Conservation (phyloP, 1,139 yeast species). For the Debaryomyces psychrophilus region DNA sequence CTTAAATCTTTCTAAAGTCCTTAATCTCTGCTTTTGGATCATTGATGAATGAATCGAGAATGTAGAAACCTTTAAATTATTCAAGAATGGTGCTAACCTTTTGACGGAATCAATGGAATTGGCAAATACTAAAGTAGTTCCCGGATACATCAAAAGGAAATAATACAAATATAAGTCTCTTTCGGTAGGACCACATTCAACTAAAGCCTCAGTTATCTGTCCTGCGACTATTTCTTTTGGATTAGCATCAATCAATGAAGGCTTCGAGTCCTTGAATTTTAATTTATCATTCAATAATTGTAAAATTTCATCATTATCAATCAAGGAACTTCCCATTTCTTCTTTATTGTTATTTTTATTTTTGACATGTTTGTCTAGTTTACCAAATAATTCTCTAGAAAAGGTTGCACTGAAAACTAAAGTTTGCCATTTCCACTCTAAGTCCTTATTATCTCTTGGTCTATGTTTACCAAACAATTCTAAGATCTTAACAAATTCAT, state of each 20-base stretch:
- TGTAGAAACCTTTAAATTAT: conserved; percentile 68
- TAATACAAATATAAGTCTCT: conserved; percentile 90
- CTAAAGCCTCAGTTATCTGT: conserved; percentile 78
- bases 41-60: conserved; percentile 90
- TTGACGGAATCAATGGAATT: conserved; percentile 94
- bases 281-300: conserved; percentile 59
- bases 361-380: conserved; percentile 52
- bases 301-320: conserved; percentile 57
- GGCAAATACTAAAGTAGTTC: conserved; percentile 87
- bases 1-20: conserved; percentile 76
- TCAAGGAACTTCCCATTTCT: conserved; percentile 35
- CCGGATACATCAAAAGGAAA: conserved; percentile 83
- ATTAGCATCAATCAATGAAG: conserved; percentile 77
- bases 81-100: conserved; percentile 75
- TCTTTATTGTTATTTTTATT: conserved; percentile 34
- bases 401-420: conserved; percentile 94
- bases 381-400: conserved; percentile 77
- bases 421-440: conserved; percentile 76
- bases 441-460: conserved; percentile 25
- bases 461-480: conserved; percentile 54
- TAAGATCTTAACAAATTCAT: conserved; percentile 82
- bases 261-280: conserved; percentile 60
- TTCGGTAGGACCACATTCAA: conserved; percentile 89
- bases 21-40: conserved; percentile 91
- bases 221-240: conserved; percentile 82